These are phyloP conservation scores for Phaeosphaeria sp. DNA, from an alignment of 2,329 filamentous ascomycete species.

Conservation along the genomic window DNA sequence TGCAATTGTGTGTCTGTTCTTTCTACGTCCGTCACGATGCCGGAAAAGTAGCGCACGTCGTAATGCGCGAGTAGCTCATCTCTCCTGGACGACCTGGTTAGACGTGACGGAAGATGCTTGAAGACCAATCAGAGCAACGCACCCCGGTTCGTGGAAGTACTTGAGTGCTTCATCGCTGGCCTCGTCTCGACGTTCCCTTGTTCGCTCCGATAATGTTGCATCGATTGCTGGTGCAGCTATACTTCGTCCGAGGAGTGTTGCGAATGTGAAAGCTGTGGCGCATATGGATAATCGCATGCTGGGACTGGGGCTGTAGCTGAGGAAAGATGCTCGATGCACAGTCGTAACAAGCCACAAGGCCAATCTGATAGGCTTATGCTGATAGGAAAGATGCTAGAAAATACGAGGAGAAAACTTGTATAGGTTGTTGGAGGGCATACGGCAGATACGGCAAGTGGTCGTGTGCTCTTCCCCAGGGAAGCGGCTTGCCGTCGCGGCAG, in stretches of 20 bases:
- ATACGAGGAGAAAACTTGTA: background rate
- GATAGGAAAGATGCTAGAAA: background rate
- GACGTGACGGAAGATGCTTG: background rate
- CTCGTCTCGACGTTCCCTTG: slow-evolving; percentile 7
- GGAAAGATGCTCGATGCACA: background rate
- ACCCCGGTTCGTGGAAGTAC: slow-evolving; percentile 51
- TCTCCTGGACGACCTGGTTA: slow-evolving; percentile 20
- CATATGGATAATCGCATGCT: slow-evolving; percentile 38
- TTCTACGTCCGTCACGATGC: slow-evolving; percentile 69
- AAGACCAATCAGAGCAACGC: slow-evolving; percentile 11
- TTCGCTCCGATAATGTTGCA: background rate
- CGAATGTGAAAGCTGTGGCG: slow-evolving; percentile 24
- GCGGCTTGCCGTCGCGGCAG: background rate
- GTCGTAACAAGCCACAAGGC: background rate
- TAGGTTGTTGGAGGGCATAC: background rate
- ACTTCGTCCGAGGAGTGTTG: slow-evolving; percentile 24
- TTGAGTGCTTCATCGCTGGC: slow-evolving; percentile 30
- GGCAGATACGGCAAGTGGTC: slow-evolving; percentile 9
- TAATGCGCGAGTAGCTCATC: slow-evolving; percentile 73
- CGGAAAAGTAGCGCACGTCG: slow-evolving; percentile 72
- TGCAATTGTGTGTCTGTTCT: slow-evolving; percentile 71
- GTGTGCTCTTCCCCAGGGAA: slow-evolving; percentile 7
- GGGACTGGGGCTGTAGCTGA: background rate
- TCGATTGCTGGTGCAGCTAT: slow-evolving; percentile 28
- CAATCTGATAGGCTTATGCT: background rate